Evolutionary conservation across 164 flowering plant genomes (phyloP), one percentile per base, ranked within the genome.

Genomic region (Annona squamosa): DNA sequence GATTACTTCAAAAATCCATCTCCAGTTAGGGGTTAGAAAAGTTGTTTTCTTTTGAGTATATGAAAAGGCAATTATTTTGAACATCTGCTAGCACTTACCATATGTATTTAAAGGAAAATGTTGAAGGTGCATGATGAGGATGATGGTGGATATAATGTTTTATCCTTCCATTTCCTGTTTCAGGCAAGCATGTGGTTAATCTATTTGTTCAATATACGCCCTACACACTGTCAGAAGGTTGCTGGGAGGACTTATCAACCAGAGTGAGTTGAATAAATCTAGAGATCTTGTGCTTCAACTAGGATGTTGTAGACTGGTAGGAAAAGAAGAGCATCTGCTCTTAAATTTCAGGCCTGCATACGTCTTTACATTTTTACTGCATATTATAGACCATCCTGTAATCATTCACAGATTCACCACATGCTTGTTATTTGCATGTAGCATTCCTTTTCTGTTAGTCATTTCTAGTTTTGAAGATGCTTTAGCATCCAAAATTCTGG

Each of bases 161-260:
- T 52, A 16, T 41, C 12, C 43, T 44, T 37, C 63, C 57, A 1
- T 61, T n/a, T 69, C 48, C 42, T 26, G 59, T 77, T 68, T 67
- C 73, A 94, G 99, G 99, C 62, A 89, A 91, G 85, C 98, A 96
- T 78, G 98, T 91, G 44, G 85, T 96, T 75, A 91, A 88, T 86
- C 81, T 96, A 73, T 96, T 96, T 76, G 82, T 89, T 69, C 99
- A 91, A 72, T 96, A 89, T 84, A 96, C 98, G 42, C 99, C 99
- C 48, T 93, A 93, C 75, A 86, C 85, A 72, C 97, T 97, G 4
- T 68, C 76, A 7, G 89, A 88, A 46, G 98, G 99, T 48, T 83
- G 91, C 87, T 96, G 99, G 98, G 87, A 81, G 73, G 95, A 96
- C 82, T 68, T 86, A 73, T 73, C 79, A 69, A 87, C 87, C 70